Percentiles rank a stretch among this genome's conserved stretches.
Conservation (phyloP, 2,329 filamentous ascomycete species). For the Ustilaginoidea virens region DNA sequence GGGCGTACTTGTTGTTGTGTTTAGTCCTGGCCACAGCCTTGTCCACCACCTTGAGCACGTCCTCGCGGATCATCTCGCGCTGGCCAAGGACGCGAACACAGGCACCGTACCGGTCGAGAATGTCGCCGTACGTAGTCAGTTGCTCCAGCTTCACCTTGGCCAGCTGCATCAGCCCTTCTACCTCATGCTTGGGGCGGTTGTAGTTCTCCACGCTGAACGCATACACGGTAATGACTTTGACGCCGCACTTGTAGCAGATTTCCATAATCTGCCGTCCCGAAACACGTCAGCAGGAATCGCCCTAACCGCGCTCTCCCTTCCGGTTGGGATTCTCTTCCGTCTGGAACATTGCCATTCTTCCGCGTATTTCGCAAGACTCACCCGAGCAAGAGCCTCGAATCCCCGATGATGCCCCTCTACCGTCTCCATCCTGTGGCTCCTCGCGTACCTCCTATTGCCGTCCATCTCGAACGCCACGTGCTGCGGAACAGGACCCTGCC, state of each 20-base stretch:
- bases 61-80: slow-evolving; percentile 65
- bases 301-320: too few species aligned
- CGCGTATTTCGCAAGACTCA: too few species aligned
- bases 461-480: slow-evolving; percentile 99
- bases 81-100: slow-evolving; percentile 75
- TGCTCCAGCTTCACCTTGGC: slow-evolving; percentile 90
- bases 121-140: slow-evolving; percentile 79
- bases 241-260: slow-evolving; percentile 94
- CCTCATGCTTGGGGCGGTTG: slow-evolving; percentile 90
- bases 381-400: slow-evolving; percentile 83
- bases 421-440: slow-evolving; percentile 83
- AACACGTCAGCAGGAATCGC: too few species aligned
- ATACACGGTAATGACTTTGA: slow-evolving; percentile 94
- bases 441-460: slow-evolving; percentile 85
- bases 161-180: slow-evolving; percentile 94
- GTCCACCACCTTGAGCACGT: slow-evolving; percentile 81
- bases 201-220: slow-evolving; percentile 99
- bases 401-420: slow-evolving; percentile 92
- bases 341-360: too few species aligned
- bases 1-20: slow-evolving; percentile 64
- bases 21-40: slow-evolving; percentile 74
- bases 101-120: slow-evolving; percentile 86
- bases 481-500: slow-evolving; percentile 80
- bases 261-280: slow-evolving; percentile 84
- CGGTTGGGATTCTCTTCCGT: too few species aligned